A percentile compares a stretch with the other conserved stretches of the same genome.
These are phyloP conservation scores for Soucietia sequanensis DNA, from an alignment of 805 yeast species.

Conservation along the genomic window DNA sequence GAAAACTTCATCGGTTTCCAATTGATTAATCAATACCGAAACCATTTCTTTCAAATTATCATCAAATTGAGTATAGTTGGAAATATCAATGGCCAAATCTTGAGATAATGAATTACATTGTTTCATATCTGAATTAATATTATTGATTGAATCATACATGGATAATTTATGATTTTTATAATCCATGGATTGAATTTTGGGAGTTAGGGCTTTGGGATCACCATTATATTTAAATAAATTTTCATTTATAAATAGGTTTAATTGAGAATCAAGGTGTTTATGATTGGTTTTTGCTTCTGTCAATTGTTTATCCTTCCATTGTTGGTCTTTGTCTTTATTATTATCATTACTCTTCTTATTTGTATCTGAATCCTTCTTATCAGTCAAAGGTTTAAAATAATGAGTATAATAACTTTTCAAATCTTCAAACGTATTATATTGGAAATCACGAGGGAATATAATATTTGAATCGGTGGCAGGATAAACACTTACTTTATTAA, in stretches of 20 bases:
- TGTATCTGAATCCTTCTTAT: too few relatives aligned
- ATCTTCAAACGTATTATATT: not conserved
- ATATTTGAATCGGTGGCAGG: too few relatives aligned
- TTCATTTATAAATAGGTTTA: too few relatives aligned
- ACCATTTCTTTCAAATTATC: constrained; percentile 3
- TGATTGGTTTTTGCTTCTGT: too few relatives aligned
- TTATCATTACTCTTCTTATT: too few relatives aligned
- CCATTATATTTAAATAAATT: not conserved
- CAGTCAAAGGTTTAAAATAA: too few relatives aligned
- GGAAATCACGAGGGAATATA: not conserved
- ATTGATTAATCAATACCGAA: constrained; percentile 3
- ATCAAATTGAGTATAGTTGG: constrained; percentile 3
- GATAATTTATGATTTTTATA: constrained; percentile 2
- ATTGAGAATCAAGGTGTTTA: too few relatives aligned
- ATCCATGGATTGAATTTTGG: not conserved
- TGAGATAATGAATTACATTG: not conserved
- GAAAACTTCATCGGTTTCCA: constrained; percentile 9
- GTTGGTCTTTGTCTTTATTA: too few relatives aligned
- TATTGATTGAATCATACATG: constrained; percentile 1
- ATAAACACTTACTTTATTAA: too few relatives aligned
- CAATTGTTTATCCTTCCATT: not conserved
- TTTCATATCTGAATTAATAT: not conserved
- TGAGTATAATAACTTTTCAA: not conserved
- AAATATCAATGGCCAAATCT: constrained; percentile 2
- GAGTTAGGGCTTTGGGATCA: not conserved